These are phyloP conservation scores for Bipolaris sorokiniana DNA, from an alignment of 2,329 filamentous ascomycete genomes.

Conservation along the genomic window DNA sequence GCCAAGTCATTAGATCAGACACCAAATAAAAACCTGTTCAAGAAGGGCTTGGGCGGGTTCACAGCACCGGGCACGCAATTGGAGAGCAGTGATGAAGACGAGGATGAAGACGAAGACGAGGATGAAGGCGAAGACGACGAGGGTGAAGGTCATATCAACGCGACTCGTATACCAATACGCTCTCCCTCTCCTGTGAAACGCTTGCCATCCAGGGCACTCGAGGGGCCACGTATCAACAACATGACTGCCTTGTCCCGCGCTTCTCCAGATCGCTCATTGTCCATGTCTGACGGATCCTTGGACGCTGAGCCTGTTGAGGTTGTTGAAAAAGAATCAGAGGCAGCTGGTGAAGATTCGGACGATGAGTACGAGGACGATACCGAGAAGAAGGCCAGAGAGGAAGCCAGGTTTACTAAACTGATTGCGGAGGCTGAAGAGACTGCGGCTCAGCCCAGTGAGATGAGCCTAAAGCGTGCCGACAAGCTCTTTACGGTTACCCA, in stretches of 20 bases:
- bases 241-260: conserved; percentile 24
- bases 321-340: conserved; percentile 8
- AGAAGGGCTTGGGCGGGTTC: conserved; percentile 59
- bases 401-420: conserved; percentile 53
- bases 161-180: conserved; percentile 21
- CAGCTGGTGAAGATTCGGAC: conserved; percentile 38
- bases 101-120: conserved; percentile 19
- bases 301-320: conserved; percentile 10
- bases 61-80: conserved; percentile 59
- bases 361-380: conserved; percentile 61
- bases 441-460: conserved; percentile 50
- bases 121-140: conserved; percentile 13
- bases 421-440: conserved; percentile 56
- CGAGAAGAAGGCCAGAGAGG: conserved; percentile 59
- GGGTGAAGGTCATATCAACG: conserved; percentile 14
- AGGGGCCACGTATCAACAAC: conserved; percentile 26
- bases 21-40: conserved; percentile 47
- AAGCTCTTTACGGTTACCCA: conserved; percentile 62
- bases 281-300: conserved; percentile 4
- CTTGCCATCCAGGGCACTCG: conserved; percentile 12
- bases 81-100: conserved; percentile 42
- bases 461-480: conserved; percentile 53
- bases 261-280: conserved; percentile 1
- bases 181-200: conserved; percentile 27
- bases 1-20: conserved; percentile 38